Evolutionary conservation across 495 filamentous ascomycete species (phyloP), one percentile per base, ranked within the genome.

Genomic region (Staphylotrichum tortipilum): DNA sequence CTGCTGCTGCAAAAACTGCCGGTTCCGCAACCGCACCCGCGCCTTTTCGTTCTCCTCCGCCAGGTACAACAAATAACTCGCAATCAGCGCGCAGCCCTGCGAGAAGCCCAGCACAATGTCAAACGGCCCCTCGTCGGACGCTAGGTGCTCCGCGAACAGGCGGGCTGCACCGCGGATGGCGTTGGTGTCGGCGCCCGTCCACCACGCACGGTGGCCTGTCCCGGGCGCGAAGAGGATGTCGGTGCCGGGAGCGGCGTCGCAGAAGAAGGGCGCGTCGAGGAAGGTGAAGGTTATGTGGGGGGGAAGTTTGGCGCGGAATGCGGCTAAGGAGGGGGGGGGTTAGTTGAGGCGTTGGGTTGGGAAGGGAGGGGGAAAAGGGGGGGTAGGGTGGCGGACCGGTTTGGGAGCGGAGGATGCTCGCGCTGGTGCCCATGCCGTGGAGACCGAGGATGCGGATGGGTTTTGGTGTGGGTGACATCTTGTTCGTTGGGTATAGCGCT

Each of bases 391-490:
- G n/a, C n/a, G n/a, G n/a, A 78, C 81, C 66, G 10, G 78, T 77
- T 53, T 84, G 79, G 4, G 78, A 74, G 49, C 73, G 69, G 59
- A 84, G 80, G 48, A 81, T 79, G 0, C 61, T 47, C 30, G 62
- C 72, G 54, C 78, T 82, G 24, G 80, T 83, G 28, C 79, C 81
- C 50, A 73, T 71, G 8, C 78, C 82, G 58, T 85, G 81, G 17
- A 85, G 78, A 49, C 79, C 80, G 36, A 86, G 75, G 44, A 85
- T 60, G 52, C 67, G 74, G 73, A 83, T 19, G 21, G 50, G 18
- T 33, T 44, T 10, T 6, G 29, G 2, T 17, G 21, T 19, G 30
- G 28, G n/a, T n/a, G n/a, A n/a, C n/a, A n/a, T n/a, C n/a, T 39
- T 42, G n/a, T 12, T 23, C 8, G 10, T 3, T 15, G 33, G 7